Evolutionary conservation across 2,329 filamentous ascomycete genomes (phyloP).

Genomic region (Diaporthe amygdali): DNA sequence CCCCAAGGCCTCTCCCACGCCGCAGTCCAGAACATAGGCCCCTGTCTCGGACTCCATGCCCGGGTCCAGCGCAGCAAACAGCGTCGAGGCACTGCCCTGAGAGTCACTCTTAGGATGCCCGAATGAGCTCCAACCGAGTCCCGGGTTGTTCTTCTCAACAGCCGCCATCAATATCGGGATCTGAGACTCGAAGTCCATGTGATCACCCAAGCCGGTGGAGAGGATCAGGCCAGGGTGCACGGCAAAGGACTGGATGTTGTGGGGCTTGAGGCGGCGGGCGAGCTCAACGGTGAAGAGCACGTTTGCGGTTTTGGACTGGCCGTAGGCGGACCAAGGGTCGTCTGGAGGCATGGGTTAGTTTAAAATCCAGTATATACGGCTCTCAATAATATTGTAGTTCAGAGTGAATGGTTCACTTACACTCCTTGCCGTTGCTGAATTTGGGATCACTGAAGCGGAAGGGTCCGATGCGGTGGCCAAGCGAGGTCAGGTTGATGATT

Average conservation of each 20-base stretch:
- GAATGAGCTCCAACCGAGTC: neutral
- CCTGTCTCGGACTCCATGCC: neutral
- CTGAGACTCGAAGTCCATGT: constrained; percentile 8
- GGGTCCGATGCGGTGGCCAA: constrained; percentile 33
- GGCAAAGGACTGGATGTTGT: constrained; percentile 1
- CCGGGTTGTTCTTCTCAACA: neutral
- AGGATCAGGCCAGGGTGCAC: constrained; percentile 12
- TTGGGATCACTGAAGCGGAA: constrained; percentile 40
- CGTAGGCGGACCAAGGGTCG: constrained; percentile 30
- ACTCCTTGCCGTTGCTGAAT: constrained; percentile 12
- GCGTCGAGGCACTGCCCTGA: constrained; percentile 33
- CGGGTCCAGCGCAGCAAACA: constrained; percentile 16
- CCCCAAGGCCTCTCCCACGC: neutral
- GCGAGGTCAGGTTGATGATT: constrained; percentile 48
- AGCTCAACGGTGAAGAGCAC: constrained; percentile 32
- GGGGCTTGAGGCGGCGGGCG: constrained; percentile 25
- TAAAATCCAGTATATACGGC: neutral
- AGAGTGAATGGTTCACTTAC: neutral
- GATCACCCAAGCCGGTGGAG: neutral
- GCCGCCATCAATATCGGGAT: neutral
- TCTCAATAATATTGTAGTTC: constrained; percentile 30
- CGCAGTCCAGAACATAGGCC: constrained; percentile 3
- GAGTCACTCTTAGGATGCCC: constrained; percentile 26
- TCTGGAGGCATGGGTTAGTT: neutral
- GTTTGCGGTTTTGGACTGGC: constrained; percentile 37